Conservation (phyloP, 192 early-diverging fungal species). For the Coemansia asiatica region DNA sequence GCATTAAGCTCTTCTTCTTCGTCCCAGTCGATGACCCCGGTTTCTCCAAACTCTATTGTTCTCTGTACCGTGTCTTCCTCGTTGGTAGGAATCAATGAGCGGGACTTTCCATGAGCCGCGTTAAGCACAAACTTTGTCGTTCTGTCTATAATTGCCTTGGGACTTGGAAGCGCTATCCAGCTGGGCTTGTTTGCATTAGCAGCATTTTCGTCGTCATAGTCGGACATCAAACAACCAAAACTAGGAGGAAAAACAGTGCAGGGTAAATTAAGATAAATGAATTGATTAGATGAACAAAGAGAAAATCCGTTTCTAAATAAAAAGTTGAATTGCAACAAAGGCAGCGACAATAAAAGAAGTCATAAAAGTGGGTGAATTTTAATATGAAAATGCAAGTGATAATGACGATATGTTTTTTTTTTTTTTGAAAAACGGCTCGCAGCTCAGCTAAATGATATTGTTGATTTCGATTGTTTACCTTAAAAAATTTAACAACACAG, state of each 20-base stretch:
- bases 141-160: slow-evolving; percentile 32
- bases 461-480: too few species aligned
- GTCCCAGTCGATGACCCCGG: slow-evolving; percentile 20
- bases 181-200: slow-evolving; percentile 1
- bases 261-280: too few species aligned
- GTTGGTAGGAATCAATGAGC: slow-evolving; percentile 44
- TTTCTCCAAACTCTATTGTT: slow-evolving; percentile 5
- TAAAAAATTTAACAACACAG: too few species aligned
- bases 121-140: slow-evolving; percentile 50
- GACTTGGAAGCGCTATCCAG: slow-evolving; percentile 32
- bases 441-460: too few species aligned
- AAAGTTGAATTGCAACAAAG: too few species aligned
- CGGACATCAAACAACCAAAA: slow-evolving; percentile 16
- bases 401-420: too few species aligned
- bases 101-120: slow-evolving; percentile 48
- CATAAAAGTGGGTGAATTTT: too few species aligned
- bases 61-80: slow-evolving; percentile 9
- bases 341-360: too few species aligned
- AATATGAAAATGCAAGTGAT: too few species aligned
- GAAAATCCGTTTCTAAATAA: too few species aligned
- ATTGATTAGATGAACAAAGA: too few species aligned
- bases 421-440: too few species aligned
- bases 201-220: slow-evolving; percentile 21
- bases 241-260: background rate
- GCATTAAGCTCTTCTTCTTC: background rate